Percentiles rank a stretch among this genome's conserved stretches.
These are phyloP conservation scores for Carallia pectinifolia DNA, from an alignment of 345 rosid genomes.

Conservation along the genomic window DNA sequence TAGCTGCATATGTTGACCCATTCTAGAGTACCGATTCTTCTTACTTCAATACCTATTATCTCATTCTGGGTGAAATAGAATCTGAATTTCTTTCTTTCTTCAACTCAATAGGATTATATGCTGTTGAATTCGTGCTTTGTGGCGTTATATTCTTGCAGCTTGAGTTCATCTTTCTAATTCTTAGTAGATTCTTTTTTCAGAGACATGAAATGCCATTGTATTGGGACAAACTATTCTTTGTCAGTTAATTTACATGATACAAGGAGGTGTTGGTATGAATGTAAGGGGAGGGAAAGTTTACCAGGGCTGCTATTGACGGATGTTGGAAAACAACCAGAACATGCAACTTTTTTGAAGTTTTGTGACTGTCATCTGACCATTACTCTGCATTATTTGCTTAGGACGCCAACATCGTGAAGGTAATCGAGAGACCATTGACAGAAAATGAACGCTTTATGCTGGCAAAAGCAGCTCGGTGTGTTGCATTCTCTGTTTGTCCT, in stretches of 20 bases:
- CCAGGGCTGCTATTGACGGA: too few species aligned
- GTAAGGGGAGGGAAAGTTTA: neutral
- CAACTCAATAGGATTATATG: neutral
- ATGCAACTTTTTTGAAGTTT: neutral
- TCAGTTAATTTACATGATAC: neutral
- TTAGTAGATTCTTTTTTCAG: neutral
- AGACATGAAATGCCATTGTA: too few species aligned
- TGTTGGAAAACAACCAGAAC: too few species aligned
- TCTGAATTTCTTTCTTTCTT: neutral
- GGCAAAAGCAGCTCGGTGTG: conserved; percentile 90
- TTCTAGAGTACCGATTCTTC: neutral
- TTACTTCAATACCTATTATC: neutral
- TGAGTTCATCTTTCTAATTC: neutral
- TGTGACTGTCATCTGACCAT: conserved; percentile 5
- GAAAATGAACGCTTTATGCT: conserved; percentile 85
- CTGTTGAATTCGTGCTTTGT: neutral
- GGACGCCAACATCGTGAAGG: conserved; percentile 84
- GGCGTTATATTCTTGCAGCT: neutral
- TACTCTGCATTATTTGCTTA: conserved; percentile 24
- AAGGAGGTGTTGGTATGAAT: neutral
- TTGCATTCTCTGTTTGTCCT: conserved; percentile 85
- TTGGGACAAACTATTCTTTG: neutral
- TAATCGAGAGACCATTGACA: conserved; percentile 82
- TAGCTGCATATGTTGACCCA: neutral
- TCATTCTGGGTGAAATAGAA: neutral